A percentile compares a stretch with the other conserved stretches of the same genome.
These are phyloP conservation scores for Crithidia mellificae DNA, from an alignment of 208 protist genomes.

Conservation along the genomic window DNA sequence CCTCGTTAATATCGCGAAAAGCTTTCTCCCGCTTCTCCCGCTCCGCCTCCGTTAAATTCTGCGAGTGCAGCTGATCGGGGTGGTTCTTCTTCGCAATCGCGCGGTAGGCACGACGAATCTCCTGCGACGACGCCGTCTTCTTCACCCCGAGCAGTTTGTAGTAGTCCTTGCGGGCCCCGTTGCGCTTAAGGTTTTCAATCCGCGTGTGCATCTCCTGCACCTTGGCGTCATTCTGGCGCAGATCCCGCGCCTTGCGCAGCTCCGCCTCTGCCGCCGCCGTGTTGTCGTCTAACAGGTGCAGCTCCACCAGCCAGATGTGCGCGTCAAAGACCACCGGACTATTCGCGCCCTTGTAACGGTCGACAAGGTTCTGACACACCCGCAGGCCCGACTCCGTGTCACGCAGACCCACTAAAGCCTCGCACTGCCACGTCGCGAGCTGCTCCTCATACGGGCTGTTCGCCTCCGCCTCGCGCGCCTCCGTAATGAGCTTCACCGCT, in stretches of 20 bases:
- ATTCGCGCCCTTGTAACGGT: conserved; percentile 38
- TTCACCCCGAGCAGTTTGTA: conserved; percentile 92
- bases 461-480: conserved; percentile 46
- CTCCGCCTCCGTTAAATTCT: conserved; percentile 67
- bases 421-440: conserved; percentile 77
- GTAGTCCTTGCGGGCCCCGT: conserved; percentile 83
- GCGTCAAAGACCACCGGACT: conserved; percentile 51
- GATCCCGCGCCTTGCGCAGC: conserved; percentile 43
- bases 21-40: conserved; percentile 66
- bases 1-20: conserved; percentile 92
- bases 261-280: conserved; percentile 57
- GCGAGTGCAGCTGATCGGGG: conserved; percentile 86
- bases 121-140: conserved; percentile 69
- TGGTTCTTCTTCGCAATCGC: conserved; percentile 87
- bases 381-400: conserved; percentile 53
- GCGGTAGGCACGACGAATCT: conserved; percentile 91
- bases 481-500: conserved; percentile 49
- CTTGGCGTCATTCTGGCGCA: conserved; percentile 37
- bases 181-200: conserved; percentile 63
- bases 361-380: conserved; percentile 50
- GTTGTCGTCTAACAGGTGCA: conserved; percentile 83
- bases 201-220: conserved; percentile 41
- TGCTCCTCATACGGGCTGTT: conserved; percentile 67
- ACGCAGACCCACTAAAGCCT: conserved; percentile 63
- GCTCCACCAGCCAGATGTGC: conserved; percentile 65